Evolutionary conservation across 768 basidiomycete genomes (phyloP).

Genomic region (Mrakia frigida): DNA sequence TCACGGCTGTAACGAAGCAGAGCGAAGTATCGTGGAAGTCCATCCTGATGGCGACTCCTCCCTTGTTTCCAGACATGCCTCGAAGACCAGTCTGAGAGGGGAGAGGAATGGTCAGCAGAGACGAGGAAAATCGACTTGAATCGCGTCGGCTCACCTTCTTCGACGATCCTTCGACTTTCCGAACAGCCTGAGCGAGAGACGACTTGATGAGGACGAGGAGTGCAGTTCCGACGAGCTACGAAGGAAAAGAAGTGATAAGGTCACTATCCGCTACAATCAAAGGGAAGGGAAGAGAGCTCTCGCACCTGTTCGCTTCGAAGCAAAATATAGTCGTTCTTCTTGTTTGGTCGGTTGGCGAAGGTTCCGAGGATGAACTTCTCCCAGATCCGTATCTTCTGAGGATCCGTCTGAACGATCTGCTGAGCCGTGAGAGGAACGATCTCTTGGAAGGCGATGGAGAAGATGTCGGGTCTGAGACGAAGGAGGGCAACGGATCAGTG

Average conservation of each 20-base stretch:
- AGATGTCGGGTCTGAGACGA: slow-evolving; percentile 70
- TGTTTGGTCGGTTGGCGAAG: slow-evolving; percentile 63
- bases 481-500: background rate
- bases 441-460: slow-evolving; percentile 90
- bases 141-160: slow-evolving; percentile 64
- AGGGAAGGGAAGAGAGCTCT: too few species aligned
- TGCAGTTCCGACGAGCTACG: slow-evolving; percentile 80
- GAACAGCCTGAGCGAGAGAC: slow-evolving; percentile 68
- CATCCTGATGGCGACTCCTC: slow-evolving; percentile 87
- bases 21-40: slow-evolving; percentile 86
- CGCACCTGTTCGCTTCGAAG: slow-evolving; percentile 74
- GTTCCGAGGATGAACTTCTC: slow-evolving; percentile 74
- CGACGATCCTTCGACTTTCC: slow-evolving; percentile 85
- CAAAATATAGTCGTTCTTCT: slow-evolving; percentile 69
- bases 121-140: background rate
- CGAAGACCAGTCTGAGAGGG: slow-evolving; percentile 47
- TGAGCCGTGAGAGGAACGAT: slow-evolving; percentile 97
- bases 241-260: too few species aligned
- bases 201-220: slow-evolving; percentile 77
- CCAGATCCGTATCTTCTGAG: slow-evolving; percentile 87
- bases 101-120: background rate
- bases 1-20: slow-evolving; percentile 79
- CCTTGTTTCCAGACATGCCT: slow-evolving; percentile 97
- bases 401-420: slow-evolving; percentile 92
- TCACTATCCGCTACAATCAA: too few species aligned